Base-by-base conservation (phyloP, 768 basidiomycete genomes). In the Mycena sanguinolenta region DNA sequence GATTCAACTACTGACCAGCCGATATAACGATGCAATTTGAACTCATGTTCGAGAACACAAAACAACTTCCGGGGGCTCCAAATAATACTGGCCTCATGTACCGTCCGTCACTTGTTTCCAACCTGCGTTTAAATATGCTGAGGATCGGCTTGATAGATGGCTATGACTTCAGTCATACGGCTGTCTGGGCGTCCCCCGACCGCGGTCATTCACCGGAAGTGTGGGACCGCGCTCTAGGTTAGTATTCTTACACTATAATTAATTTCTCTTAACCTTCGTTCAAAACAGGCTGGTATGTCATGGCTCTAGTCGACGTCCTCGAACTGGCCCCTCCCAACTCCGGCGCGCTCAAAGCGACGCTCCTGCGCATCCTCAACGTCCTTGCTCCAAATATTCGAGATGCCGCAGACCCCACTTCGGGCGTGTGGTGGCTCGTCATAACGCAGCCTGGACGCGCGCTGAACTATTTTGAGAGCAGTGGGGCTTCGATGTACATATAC, bases 401-500 rank as follows among this genome's bases (percentile, higher is more conserved):
- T 61, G 84, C 84, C 0, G 84, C 84, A 0, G 84, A 86, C 63
- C 76, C 79, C 5, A 63, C 58, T 2, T 78, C 77, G 16, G 85
- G 84, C 23, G 85, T 79, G 19, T 88, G 86, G 85, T 87, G 86
- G 86, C 79, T 86, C 32, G 85, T 88, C n/a, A 78, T 86, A 30
- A 84, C 83, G 13, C 83, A 87, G 72, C 84, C 86, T 19, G 84
- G 84, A 28, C 74, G 85, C 23, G 73, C 76, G 30, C 77, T 77
- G 42, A 88, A 88, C 69, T 87, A 87, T 70, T 85, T 87, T 65
- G 86, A 88, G 78, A 85, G 84, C 76, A 85, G 84, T 67, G 86
- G 81, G 0, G 72, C 79, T 14, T 77, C 81, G 52, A 87, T 87
- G 86, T 86, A 82, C 65, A 82, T 86, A 4, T 88, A 87, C 73